Percentiles rank a stretch among this genome's conserved stretches.
phyloP scores from a whole-genome alignment of 1,139 yeast species.

The Suhomyces chickasaworum region DNA sequence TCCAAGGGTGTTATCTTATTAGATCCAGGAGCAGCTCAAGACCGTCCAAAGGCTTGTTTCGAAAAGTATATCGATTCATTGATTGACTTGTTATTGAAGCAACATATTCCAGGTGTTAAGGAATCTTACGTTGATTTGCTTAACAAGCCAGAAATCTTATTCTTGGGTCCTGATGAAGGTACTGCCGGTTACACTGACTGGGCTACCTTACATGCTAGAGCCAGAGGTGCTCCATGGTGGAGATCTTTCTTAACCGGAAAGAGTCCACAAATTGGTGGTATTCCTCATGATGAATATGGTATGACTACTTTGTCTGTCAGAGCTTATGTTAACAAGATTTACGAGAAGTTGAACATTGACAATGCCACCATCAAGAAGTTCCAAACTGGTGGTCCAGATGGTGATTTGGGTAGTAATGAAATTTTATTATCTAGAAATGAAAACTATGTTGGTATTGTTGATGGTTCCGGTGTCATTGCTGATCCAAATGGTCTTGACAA shows the following conservation, averaged over 20 bases:
- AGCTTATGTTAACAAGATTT: constrained; percentile 86
- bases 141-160: constrained; percentile 82
- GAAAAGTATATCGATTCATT: constrained; percentile 91
- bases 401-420: constrained; percentile 96
- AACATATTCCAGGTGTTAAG: constrained; percentile 72
- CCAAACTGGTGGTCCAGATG: constrained; percentile 99
- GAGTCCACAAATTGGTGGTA: constrained; percentile 90
- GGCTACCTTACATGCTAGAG: constrained; percentile 96
- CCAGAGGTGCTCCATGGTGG: constrained; percentile 98
- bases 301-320: constrained; percentile 96
- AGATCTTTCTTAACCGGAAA: constrained; percentile 97
- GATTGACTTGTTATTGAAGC: constrained; percentile 81
- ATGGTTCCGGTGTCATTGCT: constrained; percentile 93
- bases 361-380: constrained; percentile 65
- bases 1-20: constrained; percentile 94
- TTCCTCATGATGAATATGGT: constrained; percentile 97
- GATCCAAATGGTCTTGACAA: constrained; percentile 91
- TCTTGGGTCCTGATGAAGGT: constrained; percentile 98
- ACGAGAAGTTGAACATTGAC: constrained; percentile 70
- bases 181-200: constrained; percentile 95
- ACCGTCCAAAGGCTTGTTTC: constrained; percentile 81
- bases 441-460: constrained; percentile 84
- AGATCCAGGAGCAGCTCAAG: constrained; percentile 79
- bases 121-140: constrained; percentile 85
- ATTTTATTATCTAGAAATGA: constrained; percentile 82